Percentiles rank a stretch among this genome's conserved stretches.
Evolutionary conservation across 352 stramenopile species (phyloP).

Genomic region (Pythium inflatum): DNA sequence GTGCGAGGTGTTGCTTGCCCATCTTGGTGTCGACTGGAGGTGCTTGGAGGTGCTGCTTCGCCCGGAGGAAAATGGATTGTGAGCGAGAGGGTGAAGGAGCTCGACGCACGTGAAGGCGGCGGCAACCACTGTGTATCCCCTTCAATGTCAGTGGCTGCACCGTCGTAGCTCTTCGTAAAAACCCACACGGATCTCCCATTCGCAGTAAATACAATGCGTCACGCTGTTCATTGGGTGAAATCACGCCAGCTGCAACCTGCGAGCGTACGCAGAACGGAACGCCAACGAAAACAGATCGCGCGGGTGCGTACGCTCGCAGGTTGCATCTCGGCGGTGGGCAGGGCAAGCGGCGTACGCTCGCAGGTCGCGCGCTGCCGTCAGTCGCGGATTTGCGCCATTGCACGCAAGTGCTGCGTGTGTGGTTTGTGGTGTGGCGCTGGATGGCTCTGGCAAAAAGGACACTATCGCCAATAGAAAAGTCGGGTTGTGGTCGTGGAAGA

Average conservation of each 20-base stretch:
- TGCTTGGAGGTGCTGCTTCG: slow-evolving; percentile 15
- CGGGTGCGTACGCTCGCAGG: background rate
- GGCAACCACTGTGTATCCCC: no score
- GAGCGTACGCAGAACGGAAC: slow-evolving; percentile 38
- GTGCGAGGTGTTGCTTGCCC: slow-evolving; percentile 72
- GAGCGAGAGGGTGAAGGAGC: background rate
- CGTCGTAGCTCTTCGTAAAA: slow-evolving; percentile 21
- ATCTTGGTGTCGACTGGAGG: slow-evolving; percentile 35
- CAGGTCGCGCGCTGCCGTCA: slow-evolving; percentile 31
- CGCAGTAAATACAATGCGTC: no score
- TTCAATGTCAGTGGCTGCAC: background rate
- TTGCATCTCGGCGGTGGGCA: background rate
- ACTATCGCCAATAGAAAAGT: no score
- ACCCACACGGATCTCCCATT: no score
- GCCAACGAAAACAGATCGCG: slow-evolving; percentile 7
- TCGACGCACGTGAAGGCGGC: no score
- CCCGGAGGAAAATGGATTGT: background rate
- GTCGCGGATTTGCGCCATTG: slow-evolving; percentile 5
- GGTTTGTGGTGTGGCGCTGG: no score
- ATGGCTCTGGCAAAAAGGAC: no score
- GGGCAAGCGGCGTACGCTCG: slow-evolving; percentile 23
- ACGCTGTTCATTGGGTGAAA: no score
- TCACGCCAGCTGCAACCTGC: slow-evolving; percentile 21
- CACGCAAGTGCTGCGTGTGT: background rate
- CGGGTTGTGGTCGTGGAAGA: no score